Conservation (phyloP, 2,329 filamentous ascomycete species). For the Trichoderma sp. region DNA sequence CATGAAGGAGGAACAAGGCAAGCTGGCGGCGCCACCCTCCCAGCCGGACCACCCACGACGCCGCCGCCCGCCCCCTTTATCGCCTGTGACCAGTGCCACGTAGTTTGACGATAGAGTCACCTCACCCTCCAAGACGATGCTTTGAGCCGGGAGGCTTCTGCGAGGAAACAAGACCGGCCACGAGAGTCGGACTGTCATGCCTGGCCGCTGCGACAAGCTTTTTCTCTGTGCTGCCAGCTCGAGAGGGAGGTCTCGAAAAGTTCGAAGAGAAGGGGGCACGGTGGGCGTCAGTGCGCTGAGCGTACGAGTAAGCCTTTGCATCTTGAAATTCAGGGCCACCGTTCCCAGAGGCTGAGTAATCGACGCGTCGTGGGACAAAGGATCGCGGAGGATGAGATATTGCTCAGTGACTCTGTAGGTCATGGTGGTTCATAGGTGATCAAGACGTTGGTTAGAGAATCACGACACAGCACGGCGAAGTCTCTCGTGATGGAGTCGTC, state of each 20-base stretch:
- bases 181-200: conserved; percentile 7
- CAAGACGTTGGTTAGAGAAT: too few relatives aligned
- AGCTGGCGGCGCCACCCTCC: conserved; percentile 28
- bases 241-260: not conserved
- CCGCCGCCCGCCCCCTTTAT: conserved; percentile 29
- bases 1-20: conserved; percentile 23
- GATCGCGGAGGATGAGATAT: not conserved
- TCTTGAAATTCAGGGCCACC: conserved; percentile 23
- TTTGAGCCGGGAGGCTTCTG: conserved; percentile 10
- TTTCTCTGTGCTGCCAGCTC: not conserved
- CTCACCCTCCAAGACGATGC: conserved; percentile 13
- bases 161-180: not conserved
- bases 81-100: conserved; percentile 30
- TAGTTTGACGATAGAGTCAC: conserved; percentile 27
- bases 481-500: too few relatives aligned
- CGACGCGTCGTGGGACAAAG: conserved; percentile 15
- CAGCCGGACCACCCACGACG: conserved; percentile 23
- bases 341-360: conserved; percentile 8
- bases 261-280: not conserved
- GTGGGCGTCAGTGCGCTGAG: conserved; percentile 8
- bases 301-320: conserved; percentile 10
- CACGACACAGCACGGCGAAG: not conserved
- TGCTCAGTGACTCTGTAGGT: too few relatives aligned
- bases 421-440: too few relatives aligned
- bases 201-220: not conserved